phyloP scores from a whole-genome alignment of 495 filamentous ascomycete genomes.

The Talaromyces thailandensis region DNA sequence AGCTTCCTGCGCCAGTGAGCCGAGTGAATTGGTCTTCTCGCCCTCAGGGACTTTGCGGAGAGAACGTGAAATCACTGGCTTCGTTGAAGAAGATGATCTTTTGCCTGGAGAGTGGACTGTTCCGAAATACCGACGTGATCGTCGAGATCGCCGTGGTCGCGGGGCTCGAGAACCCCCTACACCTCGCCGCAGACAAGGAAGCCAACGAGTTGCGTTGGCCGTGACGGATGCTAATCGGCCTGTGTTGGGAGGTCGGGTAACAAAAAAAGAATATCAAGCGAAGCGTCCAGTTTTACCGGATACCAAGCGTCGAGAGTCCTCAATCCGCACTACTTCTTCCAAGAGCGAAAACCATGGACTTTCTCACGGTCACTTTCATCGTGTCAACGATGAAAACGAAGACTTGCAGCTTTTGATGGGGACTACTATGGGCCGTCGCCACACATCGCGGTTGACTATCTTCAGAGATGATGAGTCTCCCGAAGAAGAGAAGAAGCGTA shows the following conservation, averaged over 20 bases:
- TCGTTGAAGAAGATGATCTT: conserved; percentile 43
- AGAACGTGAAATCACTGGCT: conserved; percentile 47
- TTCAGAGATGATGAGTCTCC: background rate
- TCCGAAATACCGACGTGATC: conserved; percentile 21
- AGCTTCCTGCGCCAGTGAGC: conserved; percentile 58
- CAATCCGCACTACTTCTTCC: background rate
- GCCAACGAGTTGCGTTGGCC: background rate
- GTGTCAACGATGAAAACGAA: background rate
- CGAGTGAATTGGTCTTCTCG: conserved; percentile 59
- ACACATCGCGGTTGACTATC: background rate
- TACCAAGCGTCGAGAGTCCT: background rate
- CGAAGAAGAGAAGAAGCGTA: background rate
- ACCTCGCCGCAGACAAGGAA: background rate
- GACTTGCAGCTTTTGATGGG: conserved; percentile 2
- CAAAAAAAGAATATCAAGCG: background rate
- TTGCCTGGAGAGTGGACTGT: conserved; percentile 40
- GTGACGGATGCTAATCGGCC: background rate
- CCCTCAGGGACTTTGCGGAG: conserved; percentile 45
- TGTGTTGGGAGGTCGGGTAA: background rate
- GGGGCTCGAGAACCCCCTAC: background rate
- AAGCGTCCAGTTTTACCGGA: background rate
- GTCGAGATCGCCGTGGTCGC: conserved; percentile 18
- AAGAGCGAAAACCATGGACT: background rate
- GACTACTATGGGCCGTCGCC: background rate
- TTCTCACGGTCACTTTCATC: background rate